phyloP scores from a whole-genome alignment of 495 filamentous ascomycete species.

The Podospora australis region DNA sequence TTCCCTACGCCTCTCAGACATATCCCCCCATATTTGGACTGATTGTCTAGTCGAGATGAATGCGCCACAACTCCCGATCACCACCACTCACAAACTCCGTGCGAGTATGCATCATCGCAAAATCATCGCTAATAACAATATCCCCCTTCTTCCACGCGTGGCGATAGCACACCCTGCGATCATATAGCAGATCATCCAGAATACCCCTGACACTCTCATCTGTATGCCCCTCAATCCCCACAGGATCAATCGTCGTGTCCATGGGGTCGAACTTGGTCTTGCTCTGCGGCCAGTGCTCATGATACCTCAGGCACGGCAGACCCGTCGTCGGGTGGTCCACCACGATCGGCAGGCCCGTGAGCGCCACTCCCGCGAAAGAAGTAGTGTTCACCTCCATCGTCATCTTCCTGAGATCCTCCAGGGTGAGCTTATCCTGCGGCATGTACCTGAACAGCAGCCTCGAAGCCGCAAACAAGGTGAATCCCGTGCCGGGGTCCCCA shows the following conservation, averaged over 20 bases:
- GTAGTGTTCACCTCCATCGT: not conserved
- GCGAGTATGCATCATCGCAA: conserved; percentile 46
- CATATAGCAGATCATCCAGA: conserved; percentile 37
- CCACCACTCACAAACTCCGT: conserved; percentile 37
- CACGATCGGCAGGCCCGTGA: conserved; percentile 46
- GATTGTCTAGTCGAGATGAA: conserved; percentile 41
- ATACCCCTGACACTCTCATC: conserved; percentile 12
- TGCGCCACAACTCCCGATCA: conserved; percentile 46
- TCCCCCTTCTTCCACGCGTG: conserved; percentile 50
- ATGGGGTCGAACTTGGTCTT: conserved; percentile 41
- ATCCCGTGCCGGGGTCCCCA: conserved; percentile 29
- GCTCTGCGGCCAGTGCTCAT: conserved; percentile 47
- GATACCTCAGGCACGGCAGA: conserved; percentile 45
- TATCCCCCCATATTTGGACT: too few relatives aligned
- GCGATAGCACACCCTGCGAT: conserved; percentile 42
- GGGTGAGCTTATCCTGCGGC: conserved; percentile 21
- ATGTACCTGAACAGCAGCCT: conserved; percentile 46
- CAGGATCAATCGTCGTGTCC: not conserved
- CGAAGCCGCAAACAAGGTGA: conserved; percentile 48
- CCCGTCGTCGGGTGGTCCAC: conserved; percentile 39
- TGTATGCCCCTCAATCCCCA: conserved; percentile 17
- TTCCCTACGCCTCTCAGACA: too few relatives aligned
- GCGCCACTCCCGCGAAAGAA: not conserved
- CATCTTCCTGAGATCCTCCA: not conserved
- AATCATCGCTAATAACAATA: conserved; percentile 49